Evolutionary conservation across 768 basidiomycete species (phyloP).

Genomic region (Leccinum sublutescens): DNA sequence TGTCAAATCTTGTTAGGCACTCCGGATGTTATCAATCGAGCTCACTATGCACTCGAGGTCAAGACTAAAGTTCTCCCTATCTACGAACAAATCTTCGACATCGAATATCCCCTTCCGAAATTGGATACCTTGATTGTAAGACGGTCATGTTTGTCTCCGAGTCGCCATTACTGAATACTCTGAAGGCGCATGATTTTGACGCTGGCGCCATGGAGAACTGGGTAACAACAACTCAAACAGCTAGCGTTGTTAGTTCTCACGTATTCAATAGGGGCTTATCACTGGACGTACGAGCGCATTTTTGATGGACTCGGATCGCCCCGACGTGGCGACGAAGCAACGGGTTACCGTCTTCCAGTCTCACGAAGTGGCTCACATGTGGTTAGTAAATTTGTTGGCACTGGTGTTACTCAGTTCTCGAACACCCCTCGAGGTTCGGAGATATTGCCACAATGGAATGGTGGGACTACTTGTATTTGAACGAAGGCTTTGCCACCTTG

Average conservation of each 20-base stretch:
- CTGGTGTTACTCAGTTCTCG: not conserved
- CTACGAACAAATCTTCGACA: slow-evolving; percentile 92
- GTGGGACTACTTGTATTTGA: slow-evolving; percentile 85
- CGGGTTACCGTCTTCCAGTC: slow-evolving; percentile 73
- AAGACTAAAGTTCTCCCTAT: slow-evolving; percentile 78
- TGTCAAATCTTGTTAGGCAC: slow-evolving; percentile 51
- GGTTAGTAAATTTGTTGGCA: slow-evolving; percentile 39
- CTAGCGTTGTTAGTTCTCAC: slow-evolving; percentile 4
- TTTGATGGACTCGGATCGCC: slow-evolving; percentile 73
- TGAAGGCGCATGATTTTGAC: slow-evolving; percentile 81
- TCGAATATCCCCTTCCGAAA: slow-evolving; percentile 92
- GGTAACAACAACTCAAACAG: slow-evolving; percentile 33
- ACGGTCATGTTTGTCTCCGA: slow-evolving; percentile 3
- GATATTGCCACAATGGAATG: slow-evolving; percentile 93
- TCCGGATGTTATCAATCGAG: slow-evolving; percentile 77
- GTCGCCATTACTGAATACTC: not conserved
- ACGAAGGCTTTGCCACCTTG: slow-evolving; percentile 88
- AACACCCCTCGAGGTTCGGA: slow-evolving; percentile 61
- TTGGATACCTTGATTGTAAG: slow-evolving; percentile 86
- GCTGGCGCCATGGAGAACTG: slow-evolving; percentile 94
- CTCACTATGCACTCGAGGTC: slow-evolving; percentile 84
- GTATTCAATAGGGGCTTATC: slow-evolving; percentile 65
- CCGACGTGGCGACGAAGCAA: slow-evolving; percentile 73
- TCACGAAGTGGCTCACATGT: slow-evolving; percentile 88
- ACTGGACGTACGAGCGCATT: slow-evolving; percentile 84